A percentile compares a stretch with the other conserved stretches of the same genome.
Evolutionary conservation across 2,329 filamentous ascomycete genomes (phyloP).

Genomic region (Colletotrichum godetiae): DNA sequence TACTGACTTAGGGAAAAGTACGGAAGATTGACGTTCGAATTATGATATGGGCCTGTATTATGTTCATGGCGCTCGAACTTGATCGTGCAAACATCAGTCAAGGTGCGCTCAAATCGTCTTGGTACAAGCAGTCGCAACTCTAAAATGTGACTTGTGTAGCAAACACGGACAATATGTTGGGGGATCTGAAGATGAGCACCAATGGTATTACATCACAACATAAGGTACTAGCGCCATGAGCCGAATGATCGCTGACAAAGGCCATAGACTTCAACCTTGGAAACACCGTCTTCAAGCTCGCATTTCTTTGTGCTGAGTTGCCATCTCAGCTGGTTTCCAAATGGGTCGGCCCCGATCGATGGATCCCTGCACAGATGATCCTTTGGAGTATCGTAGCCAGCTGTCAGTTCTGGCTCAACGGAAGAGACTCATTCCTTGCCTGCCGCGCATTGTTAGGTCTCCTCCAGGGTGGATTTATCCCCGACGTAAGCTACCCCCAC

Average conservation of each 20-base stretch:
- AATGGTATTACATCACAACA: slow-evolving; percentile 48
- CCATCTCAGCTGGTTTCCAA: slow-evolving; percentile 69
- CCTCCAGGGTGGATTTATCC: slow-evolving; percentile 53
- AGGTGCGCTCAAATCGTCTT: slow-evolving; percentile 41
- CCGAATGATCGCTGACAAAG: not conserved
- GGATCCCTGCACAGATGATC: slow-evolving; percentile 68
- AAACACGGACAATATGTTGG: slow-evolving; percentile 53
- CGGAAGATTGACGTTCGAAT: slow-evolving; percentile 55
- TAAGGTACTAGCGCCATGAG: too few relatives aligned
- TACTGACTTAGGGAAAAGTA: slow-evolving; percentile 31
- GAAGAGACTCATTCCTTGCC: slow-evolving; percentile 45
- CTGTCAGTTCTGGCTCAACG: slow-evolving; percentile 51
- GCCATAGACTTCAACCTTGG: slow-evolving; percentile 57
- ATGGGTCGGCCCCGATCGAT: slow-evolving; percentile 57
- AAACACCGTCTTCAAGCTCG: slow-evolving; percentile 60
- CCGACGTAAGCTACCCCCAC: slow-evolving; percentile 44
- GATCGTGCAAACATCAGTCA: slow-evolving; percentile 57
- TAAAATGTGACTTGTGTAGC: not conserved
- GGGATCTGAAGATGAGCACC: slow-evolving; percentile 51
- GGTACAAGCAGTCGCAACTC: not conserved
- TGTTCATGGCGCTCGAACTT: slow-evolving; percentile 59
- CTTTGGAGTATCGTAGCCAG: slow-evolving; percentile 62
- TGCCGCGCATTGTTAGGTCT: slow-evolving; percentile 47
- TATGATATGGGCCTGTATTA: slow-evolving; percentile 52
- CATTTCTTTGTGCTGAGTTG: slow-evolving; percentile 66